These are phyloP conservation scores for Collybiopsis confluens DNA, from an alignment of 768 basidiomycete species.

Conservation along the genomic window DNA sequence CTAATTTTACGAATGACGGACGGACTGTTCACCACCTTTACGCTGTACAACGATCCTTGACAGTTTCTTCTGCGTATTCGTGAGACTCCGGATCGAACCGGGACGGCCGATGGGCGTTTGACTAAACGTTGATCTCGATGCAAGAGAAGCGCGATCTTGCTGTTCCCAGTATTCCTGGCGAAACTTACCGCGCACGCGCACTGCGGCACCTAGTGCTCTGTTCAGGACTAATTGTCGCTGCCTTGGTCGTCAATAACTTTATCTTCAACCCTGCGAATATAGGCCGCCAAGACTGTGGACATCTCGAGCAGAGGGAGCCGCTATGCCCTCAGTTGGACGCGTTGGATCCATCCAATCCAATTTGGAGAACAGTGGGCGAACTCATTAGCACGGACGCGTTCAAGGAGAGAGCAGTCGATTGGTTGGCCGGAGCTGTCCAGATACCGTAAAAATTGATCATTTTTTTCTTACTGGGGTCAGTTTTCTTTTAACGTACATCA, in stretches of 20 bases:
- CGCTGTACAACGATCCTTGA: too few species aligned
- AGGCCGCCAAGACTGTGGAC: neutral
- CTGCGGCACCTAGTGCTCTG: neutral
- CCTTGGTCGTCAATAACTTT: neutral
- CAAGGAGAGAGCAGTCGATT: conserved; percentile 23
- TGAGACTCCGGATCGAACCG: too few species aligned
- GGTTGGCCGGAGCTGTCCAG: conserved; percentile 29
- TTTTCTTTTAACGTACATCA: conserved; percentile 9
- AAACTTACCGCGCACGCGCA: neutral
- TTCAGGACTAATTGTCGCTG: neutral
- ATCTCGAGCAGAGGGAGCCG: neutral
- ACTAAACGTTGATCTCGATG: too few species aligned
- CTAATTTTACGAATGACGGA: too few species aligned
- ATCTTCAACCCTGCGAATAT: neutral
- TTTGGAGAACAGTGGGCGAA: conserved; percentile 3
- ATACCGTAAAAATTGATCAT: conserved; percentile 20
- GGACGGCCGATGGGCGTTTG: too few species aligned
- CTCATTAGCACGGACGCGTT: conserved; percentile 19
- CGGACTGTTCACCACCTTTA: too few species aligned
- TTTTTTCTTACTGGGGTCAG: neutral
- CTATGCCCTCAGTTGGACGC: neutral
- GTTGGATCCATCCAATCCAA: neutral
- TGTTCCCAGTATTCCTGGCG: too few species aligned
- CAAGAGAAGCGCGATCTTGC: too few species aligned
- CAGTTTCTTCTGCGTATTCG: too few species aligned